These are phyloP conservation scores for Erysimum cheiri DNA, from an alignment of 441 rosid genomes.

Conservation along the genomic window DNA sequence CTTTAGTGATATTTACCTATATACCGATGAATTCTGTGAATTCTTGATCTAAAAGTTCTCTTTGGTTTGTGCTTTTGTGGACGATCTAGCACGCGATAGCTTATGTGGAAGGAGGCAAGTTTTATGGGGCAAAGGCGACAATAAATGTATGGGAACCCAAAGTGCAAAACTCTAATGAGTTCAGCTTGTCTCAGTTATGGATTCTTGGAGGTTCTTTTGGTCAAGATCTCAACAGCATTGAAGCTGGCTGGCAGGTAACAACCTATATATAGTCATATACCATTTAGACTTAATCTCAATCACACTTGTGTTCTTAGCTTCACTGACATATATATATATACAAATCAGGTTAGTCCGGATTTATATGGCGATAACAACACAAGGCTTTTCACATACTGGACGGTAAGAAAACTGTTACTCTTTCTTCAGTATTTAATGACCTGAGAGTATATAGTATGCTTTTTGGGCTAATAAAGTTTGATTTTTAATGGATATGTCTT, in stretches of 20 bases:
- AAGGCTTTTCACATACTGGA: constrained; percentile 98
- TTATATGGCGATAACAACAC: constrained; percentile 99
- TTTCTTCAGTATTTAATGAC: constrained; percentile 9
- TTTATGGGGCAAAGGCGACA: constrained; percentile 92
- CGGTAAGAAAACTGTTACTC: constrained; percentile 55
- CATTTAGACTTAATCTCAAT: background rate
- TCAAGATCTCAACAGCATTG: constrained; percentile 98
- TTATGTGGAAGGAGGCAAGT: constrained; percentile 87
- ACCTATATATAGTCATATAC: background rate
- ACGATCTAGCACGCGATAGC: constrained; percentile 84
- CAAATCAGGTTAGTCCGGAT: constrained; percentile 92
- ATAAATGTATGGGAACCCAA: constrained; percentile 97
- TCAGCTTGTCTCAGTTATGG: constrained; percentile 97
- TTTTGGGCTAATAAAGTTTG: constrained; percentile 3
- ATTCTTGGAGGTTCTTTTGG: constrained; percentile 95
- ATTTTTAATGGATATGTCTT: background rate
- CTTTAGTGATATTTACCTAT: constrained; percentile 8
- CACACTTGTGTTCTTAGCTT: background rate
- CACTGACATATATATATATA: constrained; percentile 1
- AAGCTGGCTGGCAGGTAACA: constrained; percentile 99
- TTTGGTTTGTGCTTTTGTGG: constrained; percentile 28
- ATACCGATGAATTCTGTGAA: constrained; percentile 6
- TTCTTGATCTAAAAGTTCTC: constrained; percentile 16
- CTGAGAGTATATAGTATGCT: background rate
- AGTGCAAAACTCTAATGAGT: constrained; percentile 87